phyloP scores from a whole-genome alignment of 495 filamentous ascomycete genomes.

The Neurospora sp. region DNA sequence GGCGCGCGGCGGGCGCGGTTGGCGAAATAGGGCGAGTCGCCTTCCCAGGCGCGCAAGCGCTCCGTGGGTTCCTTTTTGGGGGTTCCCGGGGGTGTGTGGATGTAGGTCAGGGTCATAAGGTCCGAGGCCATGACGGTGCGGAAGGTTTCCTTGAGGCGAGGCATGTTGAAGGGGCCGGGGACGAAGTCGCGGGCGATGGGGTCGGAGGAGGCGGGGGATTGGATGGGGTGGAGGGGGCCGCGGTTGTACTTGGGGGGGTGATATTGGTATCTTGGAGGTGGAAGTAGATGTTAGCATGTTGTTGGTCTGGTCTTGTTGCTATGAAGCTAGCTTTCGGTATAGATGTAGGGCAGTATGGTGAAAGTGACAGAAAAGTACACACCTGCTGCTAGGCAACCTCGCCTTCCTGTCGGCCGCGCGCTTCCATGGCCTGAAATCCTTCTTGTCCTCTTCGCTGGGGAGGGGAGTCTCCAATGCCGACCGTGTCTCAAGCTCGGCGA shows the following conservation, averaged over 20 bases:
- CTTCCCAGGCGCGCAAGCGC: conserved; percentile 80
- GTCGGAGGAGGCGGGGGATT: conserved; percentile 71
- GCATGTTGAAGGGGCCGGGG: conserved; percentile 87
- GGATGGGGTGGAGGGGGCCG: conserved; percentile 85
- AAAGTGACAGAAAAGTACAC: neutral
- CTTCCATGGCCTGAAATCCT: conserved; percentile 30
- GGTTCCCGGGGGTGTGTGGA: conserved; percentile 66
- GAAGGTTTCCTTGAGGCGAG: conserved; percentile 84
- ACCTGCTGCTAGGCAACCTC: conserved; percentile 31
- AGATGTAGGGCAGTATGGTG: too few species aligned
- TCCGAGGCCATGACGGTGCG: conserved; percentile 78
- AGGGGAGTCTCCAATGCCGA: conserved; percentile 25
- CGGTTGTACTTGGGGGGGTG: conserved; percentile 87
- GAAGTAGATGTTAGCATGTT: neutral
- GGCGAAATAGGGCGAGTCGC: conserved; percentile 83
- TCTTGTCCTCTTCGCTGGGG: conserved; percentile 22
- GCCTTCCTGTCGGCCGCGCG: conserved; percentile 31
- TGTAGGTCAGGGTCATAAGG: conserved; percentile 80
- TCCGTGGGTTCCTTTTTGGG: conserved; percentile 48
- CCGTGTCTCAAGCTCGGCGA: conserved; percentile 30
- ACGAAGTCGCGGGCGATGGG: conserved; percentile 79
- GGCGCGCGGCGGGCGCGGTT: conserved; percentile 78
- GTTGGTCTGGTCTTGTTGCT: too few species aligned
- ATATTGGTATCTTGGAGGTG: conserved; percentile 55
- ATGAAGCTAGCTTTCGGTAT: too few species aligned